phyloP scores from a whole-genome alignment of 768 basidiomycete genomes.

The Agaricus subrufescens region DNA sequence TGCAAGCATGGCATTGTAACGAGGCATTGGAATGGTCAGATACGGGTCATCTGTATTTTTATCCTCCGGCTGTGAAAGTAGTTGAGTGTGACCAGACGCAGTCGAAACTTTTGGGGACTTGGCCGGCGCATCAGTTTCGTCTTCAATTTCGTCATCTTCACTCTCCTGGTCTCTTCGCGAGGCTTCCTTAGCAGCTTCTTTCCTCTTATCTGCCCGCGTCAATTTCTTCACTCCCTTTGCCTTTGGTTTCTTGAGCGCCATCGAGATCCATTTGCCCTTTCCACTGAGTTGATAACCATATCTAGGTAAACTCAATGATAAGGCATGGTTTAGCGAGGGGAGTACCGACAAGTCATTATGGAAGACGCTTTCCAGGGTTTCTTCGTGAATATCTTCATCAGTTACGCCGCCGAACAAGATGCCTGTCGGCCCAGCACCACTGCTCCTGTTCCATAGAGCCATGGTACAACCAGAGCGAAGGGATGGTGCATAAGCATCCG shows the following conservation, averaged over 20 bases:
- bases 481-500: conserved; percentile 66
- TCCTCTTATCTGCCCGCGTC: conserved; percentile 37
- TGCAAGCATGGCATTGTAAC: conserved; percentile 88
- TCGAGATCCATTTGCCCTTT: conserved; percentile 73
- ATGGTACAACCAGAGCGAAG: conserved; percentile 83
- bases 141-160: conserved; percentile 13
- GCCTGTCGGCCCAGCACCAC: conserved; percentile 52
- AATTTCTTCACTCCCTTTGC: conserved; percentile 31
- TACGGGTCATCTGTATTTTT: conserved; percentile 61
- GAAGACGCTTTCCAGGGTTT: conserved; percentile 79
- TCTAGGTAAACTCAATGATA: conserved; percentile 27
- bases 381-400: conserved; percentile 83
- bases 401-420: conserved; percentile 85
- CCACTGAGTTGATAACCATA: conserved; percentile 74
- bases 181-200: conserved; percentile 14
- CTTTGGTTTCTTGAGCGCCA: conserved; percentile 76
- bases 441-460: conserved; percentile 56
- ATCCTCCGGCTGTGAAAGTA: conserved; percentile 5
- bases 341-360: conserved; percentile 75
- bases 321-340: not conserved
- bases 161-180: conserved; percentile 14
- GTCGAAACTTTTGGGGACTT: not conserved
- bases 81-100: not conserved
- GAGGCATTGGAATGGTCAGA: conserved; percentile 57
- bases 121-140: conserved; percentile 15